Evolutionary conservation across 2,329 filamentous ascomycete species (phyloP), one percentile per base, ranked within the genome.

Genomic region (Diaporthe longicolla): DNA sequence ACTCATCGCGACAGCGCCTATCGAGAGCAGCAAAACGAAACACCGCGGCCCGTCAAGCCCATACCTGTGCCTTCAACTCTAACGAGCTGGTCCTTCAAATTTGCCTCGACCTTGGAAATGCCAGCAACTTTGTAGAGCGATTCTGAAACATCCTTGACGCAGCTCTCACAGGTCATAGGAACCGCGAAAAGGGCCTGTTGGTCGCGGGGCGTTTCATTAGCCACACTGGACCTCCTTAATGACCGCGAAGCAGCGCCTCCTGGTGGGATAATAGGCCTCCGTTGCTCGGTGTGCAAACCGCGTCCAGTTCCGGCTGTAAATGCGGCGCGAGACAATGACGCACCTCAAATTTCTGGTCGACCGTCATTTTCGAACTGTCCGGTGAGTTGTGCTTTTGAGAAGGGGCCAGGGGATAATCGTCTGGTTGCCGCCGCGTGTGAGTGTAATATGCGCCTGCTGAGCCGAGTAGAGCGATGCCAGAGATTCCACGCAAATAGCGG

Each of bases 131-230:
- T 91, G 83, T 93, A 90, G 68, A 98, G 86, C 63, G 94, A 92
- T 76, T 90, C 89, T 80, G 95, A 95, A 82, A 99, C 92, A 79
- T 95, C 92, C 83, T 95, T 93, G 83, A 98, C 91, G 86, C 97
- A 98, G 81, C 89, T 88, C 79, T 97, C 93, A 86, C 97, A 98
- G 84, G 92, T 95, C 87, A 98, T 92, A 72, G 95, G 95, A 78
- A 98, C 97, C 77, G 96, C 95, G 84, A 98, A 98, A 77, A 96
- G 93, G 75, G 96, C 97, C 93, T 98, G 79, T 80, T 79, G 35
- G 54, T 43, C 29, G 43, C 50, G n/a, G 15, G 48, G 19, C 52
- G 71, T 75, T 45, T 71, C 74, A 71, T 74, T 71, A 75, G 75
- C 71, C 65, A 77, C 63, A 37, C 32, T 68, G n/a, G 63, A 68